Evolutionary conservation across 2,329 filamentous ascomycete genomes (phyloP).

Genomic region (Clonostachys rosea): DNA sequence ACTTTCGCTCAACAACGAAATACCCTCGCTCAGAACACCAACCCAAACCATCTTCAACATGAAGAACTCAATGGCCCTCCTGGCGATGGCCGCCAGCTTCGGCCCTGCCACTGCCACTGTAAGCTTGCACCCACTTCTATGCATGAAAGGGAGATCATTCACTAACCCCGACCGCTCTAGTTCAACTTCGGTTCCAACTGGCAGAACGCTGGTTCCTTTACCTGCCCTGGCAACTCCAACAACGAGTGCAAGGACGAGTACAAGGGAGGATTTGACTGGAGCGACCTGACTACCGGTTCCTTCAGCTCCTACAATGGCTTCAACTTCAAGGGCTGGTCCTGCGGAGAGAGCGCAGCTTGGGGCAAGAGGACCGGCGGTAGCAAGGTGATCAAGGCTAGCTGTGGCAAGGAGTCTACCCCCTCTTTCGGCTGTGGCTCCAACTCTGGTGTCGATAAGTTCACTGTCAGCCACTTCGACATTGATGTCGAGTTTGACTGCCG

Average conservation of each 20-base stretch:
- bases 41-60: conserved; percentile 25
- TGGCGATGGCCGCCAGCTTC: conserved; percentile 46
- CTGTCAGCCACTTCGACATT: conserved; percentile 70
- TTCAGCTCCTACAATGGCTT: conserved; percentile 69
- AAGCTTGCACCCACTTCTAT: conserved; percentile 9
- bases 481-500: conserved; percentile 71
- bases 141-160: too few species aligned
- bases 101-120: conserved; percentile 44
- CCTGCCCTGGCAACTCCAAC: conserved; percentile 66
- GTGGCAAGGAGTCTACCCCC: conserved; percentile 42
- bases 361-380: conserved; percentile 40
- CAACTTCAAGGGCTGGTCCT: conserved; percentile 68
- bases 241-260: conserved; percentile 75
- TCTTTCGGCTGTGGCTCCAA: conserved; percentile 49
- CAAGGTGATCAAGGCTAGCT: conserved; percentile 59
- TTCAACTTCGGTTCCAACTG: conserved; percentile 8
- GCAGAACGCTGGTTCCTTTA: conserved; percentile 43
- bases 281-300: conserved; percentile 51
- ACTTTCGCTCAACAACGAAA: conserved; percentile 1
- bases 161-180: not conserved
- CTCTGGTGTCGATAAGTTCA: conserved; percentile 44
- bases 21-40: not conserved
- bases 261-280: conserved; percentile 68
- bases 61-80: conserved; percentile 44
- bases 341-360: conserved; percentile 43